A percentile compares a stretch with the other conserved stretches of the same genome.
Conservation (phyloP, 805 yeast genomes). For the Wickerhamiella slavikovae region DNA sequence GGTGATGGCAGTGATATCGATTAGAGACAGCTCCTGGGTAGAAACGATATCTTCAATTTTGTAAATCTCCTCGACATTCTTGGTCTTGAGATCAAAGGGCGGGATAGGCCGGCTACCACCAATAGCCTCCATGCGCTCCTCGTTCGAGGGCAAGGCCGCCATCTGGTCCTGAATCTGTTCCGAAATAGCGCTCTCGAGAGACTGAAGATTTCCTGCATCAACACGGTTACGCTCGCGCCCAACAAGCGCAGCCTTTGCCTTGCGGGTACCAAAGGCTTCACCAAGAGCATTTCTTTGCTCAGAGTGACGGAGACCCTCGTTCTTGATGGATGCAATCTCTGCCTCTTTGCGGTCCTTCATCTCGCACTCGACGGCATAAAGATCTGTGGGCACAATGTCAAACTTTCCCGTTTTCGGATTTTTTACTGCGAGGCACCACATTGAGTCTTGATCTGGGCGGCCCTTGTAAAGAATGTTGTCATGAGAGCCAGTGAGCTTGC, state of each 20-base stretch:
- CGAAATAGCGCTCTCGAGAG: slow-evolving; percentile 57
- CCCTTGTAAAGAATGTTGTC: slow-evolving; percentile 59
- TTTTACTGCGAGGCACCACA: slow-evolving; percentile 57
- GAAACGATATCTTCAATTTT: slow-evolving; percentile 56
- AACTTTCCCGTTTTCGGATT: slow-evolving; percentile 46
- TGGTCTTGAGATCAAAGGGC: slow-evolving; percentile 52
- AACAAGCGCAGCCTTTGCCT: slow-evolving; percentile 75
- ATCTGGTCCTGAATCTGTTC: slow-evolving; percentile 60
- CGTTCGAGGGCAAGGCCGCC: slow-evolving; percentile 48
- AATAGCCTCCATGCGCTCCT: slow-evolving; percentile 34
- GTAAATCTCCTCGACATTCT: slow-evolving; percentile 63
- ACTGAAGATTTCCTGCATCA: slow-evolving; percentile 63
- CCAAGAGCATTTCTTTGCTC: slow-evolving; percentile 71
- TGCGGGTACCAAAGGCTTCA: slow-evolving; percentile 92
- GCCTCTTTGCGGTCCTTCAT: slow-evolving; percentile 37
- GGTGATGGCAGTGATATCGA: slow-evolving; percentile 42
- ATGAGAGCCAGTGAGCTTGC: slow-evolving; percentile 59
- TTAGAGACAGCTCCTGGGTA: slow-evolving; percentile 34
- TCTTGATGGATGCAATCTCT: slow-evolving; percentile 45
- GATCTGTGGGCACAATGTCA: slow-evolving; percentile 43
- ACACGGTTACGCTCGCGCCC: slow-evolving; percentile 67
- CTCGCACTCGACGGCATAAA: slow-evolving; percentile 39
- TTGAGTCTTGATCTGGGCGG: slow-evolving; percentile 17
- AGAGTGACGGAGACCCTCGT: slow-evolving; percentile 25
- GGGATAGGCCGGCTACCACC: slow-evolving; percentile 72